Evolutionary conservation across 2,329 filamentous ascomycete genomes (phyloP), one percentile per base, ranked within the genome.

Genomic region (Phoma herbarum): DNA sequence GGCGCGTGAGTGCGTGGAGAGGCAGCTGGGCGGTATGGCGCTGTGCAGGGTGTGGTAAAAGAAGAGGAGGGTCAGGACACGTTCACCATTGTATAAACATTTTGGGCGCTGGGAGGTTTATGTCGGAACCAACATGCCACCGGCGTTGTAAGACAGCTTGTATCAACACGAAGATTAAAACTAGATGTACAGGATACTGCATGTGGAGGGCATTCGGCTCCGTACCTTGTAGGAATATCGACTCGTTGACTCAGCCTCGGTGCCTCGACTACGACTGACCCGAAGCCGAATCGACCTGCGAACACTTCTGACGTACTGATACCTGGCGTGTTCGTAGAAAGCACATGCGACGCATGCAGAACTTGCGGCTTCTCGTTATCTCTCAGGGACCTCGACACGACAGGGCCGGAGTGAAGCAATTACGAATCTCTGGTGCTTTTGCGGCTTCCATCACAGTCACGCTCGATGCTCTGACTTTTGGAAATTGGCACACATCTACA

Each of bases 1-100:
- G 81, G 84, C 87, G 25, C 84, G 93, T 67, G 92, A 97, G 78
- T 94, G 92, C 59, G 83, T 96, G 56, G 88, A 90, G 75, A 88
- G 87, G 81, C 90, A 88, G 79, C 81, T 92, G 20, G 93, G 93
- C n/a, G 93, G 93, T 0, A 76, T 92, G 77, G 82, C 92, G 59
- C 78, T 97, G 56, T 95, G 90, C 80, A 83, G 92, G 56, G 88
- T 90, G 37, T 76, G 71, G 69, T 74, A 71, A 60, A 39, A 41
- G 49, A 12, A 35, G 22, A 41, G 46, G 29, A 31, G 33, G 31
- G 31, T 6, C 14, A n/a, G 20, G n/a, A 7, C 16, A 41, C 23
- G 6, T 48, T 54, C 33, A 41, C 42, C 39, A 56, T 52, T 37
- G 35, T 60, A 51, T 42, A 53, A 51, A 52, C 35, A 60, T n/a